phyloP scores from a whole-genome alignment of 2,329 filamentous ascomycete genomes.

The Magnaporthales sp. region DNA sequence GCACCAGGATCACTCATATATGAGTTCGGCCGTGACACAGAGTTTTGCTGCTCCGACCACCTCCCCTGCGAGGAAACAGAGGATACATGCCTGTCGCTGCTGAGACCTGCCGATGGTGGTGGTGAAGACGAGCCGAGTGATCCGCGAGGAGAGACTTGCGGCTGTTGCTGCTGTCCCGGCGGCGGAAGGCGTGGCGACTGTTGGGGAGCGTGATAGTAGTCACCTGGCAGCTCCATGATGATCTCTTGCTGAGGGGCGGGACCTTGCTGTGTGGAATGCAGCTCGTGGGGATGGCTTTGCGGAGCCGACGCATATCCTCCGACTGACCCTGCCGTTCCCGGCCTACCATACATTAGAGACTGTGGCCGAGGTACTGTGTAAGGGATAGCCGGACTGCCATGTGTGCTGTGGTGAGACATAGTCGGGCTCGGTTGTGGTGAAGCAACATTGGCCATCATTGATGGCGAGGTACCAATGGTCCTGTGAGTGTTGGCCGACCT shows the following conservation, averaged over 20 bases:
- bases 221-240: constrained; percentile 35
- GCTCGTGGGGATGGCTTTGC: constrained; percentile 3
- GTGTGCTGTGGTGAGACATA: constrained; percentile 12
- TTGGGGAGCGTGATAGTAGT: constrained; percentile 33
- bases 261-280: constrained; percentile 12
- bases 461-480: constrained; percentile 2
- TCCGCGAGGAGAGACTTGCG: constrained; percentile 6
- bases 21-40: constrained; percentile 25
- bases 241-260: constrained; percentile 28
- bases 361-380: constrained; percentile 32
- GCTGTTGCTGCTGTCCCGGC: constrained; percentile 13
- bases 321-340: constrained; percentile 22
- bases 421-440: constrained; percentile 19
- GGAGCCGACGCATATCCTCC: constrained; percentile 9
- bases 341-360: constrained; percentile 20
- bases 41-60: constrained; percentile 26
- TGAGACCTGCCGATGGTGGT: constrained; percentile 16
- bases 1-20: constrained; percentile 13
- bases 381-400: constrained; percentile 19
- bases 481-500: constrained; percentile 11
- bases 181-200: constrained; percentile 17
- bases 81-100: constrained; percentile 14
- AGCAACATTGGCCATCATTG: constrained; percentile 12
- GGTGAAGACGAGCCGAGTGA: constrained; percentile 8
- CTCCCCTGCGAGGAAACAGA: constrained; percentile 12